phyloP scores from a whole-genome alignment of 2,329 filamentous ascomycete species.

The Trichoderma arundinaceum region DNA sequence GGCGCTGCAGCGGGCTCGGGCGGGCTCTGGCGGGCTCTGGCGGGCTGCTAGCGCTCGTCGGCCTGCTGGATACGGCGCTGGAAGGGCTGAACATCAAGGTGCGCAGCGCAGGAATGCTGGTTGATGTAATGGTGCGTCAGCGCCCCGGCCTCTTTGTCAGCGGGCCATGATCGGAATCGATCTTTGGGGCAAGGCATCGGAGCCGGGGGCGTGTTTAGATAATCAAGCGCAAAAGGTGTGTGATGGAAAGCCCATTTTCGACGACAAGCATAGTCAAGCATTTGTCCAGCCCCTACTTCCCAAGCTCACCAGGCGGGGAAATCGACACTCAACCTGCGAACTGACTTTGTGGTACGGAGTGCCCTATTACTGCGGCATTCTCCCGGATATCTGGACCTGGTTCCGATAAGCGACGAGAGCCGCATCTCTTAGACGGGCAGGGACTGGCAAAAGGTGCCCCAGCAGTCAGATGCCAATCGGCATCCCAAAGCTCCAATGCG shows the following conservation, averaged over 20 bases:
- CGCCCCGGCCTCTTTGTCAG: slow-evolving; percentile 12
- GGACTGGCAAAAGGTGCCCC: background rate
- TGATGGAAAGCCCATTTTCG: too few species aligned
- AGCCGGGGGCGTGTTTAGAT: slow-evolving; percentile 8
- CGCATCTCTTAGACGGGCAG: background rate
- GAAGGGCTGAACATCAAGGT: too few species aligned
- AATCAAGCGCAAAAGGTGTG: background rate
- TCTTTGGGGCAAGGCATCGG: background rate
- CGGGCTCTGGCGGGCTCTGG: too few species aligned
- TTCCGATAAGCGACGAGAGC: too few species aligned
- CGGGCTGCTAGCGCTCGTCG: background rate
- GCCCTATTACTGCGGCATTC: background rate
- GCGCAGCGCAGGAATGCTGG: too few species aligned
- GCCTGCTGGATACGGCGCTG: too few species aligned
- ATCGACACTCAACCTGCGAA: background rate
- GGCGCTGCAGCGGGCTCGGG: slow-evolving; percentile 4
- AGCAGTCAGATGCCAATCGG: background rate
- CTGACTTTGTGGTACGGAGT: too few species aligned
- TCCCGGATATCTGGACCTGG: background rate
- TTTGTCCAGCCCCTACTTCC: too few species aligned
- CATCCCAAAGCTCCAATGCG: slow-evolving; percentile 54
- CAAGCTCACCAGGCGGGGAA: too few species aligned
- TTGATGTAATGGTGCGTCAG: slow-evolving; percentile 17
- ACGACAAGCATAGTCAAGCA: too few species aligned
- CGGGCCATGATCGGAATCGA: slow-evolving; percentile 4